phyloP scores from a whole-genome alignment of 2,329 filamentous ascomycete species.

The Ustulina deusta region DNA sequence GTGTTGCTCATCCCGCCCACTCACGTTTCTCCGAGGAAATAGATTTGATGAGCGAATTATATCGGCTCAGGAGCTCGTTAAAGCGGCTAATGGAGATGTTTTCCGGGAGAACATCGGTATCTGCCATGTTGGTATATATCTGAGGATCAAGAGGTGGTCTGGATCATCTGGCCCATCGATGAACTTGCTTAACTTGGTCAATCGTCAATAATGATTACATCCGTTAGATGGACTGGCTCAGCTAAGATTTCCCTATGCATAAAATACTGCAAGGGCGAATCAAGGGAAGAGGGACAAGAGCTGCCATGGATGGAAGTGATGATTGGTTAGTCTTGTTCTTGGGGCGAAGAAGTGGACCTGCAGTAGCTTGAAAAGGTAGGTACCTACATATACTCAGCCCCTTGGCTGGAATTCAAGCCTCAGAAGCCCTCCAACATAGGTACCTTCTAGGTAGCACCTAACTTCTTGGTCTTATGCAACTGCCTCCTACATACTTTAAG shows the following conservation, averaged over 20 bases:
- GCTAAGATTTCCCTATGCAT: neutral
- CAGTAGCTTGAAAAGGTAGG: neutral
- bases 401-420: neutral
- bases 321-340: neutral
- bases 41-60: constrained; percentile 55
- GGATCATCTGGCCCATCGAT: neutral
- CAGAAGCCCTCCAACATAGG: neutral
- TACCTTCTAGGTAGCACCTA: neutral
- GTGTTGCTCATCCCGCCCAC: constrained; percentile 29
- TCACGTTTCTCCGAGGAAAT: constrained; percentile 62
- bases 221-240: neutral
- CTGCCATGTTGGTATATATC: constrained; percentile 36
- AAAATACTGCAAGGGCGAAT: neutral
- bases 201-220: neutral
- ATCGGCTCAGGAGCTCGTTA: constrained; percentile 52
- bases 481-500: neutral
- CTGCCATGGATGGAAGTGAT: neutral
- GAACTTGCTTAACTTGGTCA: neutral
- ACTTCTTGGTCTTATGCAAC: no score
- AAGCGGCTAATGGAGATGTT: constrained; percentile 53
- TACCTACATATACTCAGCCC: neutral
- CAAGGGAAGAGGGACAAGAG: neutral
- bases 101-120: constrained; percentile 38
- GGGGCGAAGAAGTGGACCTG: neutral
- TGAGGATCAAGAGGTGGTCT: neutral